phyloP scores from a whole-genome alignment of 805 yeast species.

The Aciculoconidium aculeatum region DNA sequence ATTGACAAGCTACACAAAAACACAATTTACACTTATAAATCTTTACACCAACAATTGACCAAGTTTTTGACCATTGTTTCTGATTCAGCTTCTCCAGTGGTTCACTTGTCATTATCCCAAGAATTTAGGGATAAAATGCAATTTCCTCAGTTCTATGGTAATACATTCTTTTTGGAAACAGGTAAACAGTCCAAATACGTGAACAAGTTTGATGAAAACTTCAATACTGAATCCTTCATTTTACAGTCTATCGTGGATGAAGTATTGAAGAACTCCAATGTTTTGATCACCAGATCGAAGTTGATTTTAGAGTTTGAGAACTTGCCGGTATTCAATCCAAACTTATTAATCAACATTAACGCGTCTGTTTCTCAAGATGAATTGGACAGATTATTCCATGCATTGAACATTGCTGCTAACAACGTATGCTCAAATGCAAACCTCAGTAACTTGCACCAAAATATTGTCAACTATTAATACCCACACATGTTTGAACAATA shows the following conservation, averaged over 20 bases:
- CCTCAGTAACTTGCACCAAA: slow-evolving; percentile 22
- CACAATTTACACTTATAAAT: slow-evolving; percentile 30
- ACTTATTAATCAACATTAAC: slow-evolving; percentile 28
- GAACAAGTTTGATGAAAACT: slow-evolving; percentile 36
- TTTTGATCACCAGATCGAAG: slow-evolving; percentile 61
- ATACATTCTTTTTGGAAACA: slow-evolving; percentile 35
- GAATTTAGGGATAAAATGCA: slow-evolving; percentile 38
- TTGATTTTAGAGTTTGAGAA: slow-evolving; percentile 67
- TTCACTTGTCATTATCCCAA: slow-evolving; percentile 57
- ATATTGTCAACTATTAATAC: slow-evolving; percentile 16
- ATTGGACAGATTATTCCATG: slow-evolving; percentile 16
- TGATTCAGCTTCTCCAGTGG: slow-evolving; percentile 53
- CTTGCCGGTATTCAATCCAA: slow-evolving; percentile 46
- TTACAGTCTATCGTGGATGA: slow-evolving; percentile 63
- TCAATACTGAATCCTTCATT: slow-evolving; percentile 51
- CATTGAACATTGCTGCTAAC: slow-evolving; percentile 19
- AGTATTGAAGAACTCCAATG: slow-evolving; percentile 43
- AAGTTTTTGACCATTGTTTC: slow-evolving; percentile 51
- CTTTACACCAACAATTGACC: slow-evolving; percentile 34
- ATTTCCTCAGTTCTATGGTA: slow-evolving; percentile 49
- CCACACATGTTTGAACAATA: not conserved
- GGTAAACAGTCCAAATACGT: slow-evolving; percentile 40
- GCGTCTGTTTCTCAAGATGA: slow-evolving; percentile 24
- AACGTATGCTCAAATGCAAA: slow-evolving; percentile 17
- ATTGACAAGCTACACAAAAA: slow-evolving; percentile 35